Conservation (phyloP, 139 green algal genomes). For the Tetradesmus obliquus region DNA sequence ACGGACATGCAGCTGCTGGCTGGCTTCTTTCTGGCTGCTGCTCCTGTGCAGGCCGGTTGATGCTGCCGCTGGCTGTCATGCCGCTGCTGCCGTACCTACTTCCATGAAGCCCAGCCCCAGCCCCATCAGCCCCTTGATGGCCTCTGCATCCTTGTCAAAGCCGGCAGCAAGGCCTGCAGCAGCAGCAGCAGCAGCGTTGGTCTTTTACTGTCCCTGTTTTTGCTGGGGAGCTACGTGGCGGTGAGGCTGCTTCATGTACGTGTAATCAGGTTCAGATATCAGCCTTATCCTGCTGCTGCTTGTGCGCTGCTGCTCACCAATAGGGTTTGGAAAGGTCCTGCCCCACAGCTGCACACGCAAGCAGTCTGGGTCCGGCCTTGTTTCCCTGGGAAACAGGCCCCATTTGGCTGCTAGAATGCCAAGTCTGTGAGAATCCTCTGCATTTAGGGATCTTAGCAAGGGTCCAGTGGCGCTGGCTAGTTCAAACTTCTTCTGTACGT, state of each 20-base stretch:
- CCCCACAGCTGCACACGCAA: constrained; percentile 82
- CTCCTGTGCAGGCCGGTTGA: not conserved
- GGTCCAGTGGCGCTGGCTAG: constrained; percentile 60
- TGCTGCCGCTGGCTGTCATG: not conserved
- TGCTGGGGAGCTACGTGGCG: not conserved
- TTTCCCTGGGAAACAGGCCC: constrained; percentile 82
- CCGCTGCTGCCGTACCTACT: constrained; percentile 70
- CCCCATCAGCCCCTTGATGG: constrained; percentile 79
- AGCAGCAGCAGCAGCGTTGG: not conserved
- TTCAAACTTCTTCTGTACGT: constrained; percentile 59
- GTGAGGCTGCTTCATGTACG: too few species aligned
- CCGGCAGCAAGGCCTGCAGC: constrained; percentile 91
- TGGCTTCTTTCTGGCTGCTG: not conserved
- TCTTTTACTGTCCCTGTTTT: not conserved
- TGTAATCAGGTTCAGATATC: not conserved
- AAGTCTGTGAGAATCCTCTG: constrained; percentile 84
- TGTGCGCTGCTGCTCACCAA: constrained; percentile 69
- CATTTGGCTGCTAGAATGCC: constrained; percentile 72
- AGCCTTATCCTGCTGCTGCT: not conserved
- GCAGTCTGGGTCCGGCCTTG: constrained; percentile 66
- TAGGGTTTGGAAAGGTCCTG: constrained; percentile 88
- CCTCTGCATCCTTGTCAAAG: constrained; percentile 98
- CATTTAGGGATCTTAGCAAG: constrained; percentile 81
- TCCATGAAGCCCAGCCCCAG: constrained; percentile 97
- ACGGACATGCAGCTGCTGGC: not conserved